A percentile compares a stretch with the other conserved stretches of the same genome.
phyloP scores from a whole-genome alignment of 2,329 filamentous ascomycete species.

The Pseudofabraea citricarpa region DNA sequence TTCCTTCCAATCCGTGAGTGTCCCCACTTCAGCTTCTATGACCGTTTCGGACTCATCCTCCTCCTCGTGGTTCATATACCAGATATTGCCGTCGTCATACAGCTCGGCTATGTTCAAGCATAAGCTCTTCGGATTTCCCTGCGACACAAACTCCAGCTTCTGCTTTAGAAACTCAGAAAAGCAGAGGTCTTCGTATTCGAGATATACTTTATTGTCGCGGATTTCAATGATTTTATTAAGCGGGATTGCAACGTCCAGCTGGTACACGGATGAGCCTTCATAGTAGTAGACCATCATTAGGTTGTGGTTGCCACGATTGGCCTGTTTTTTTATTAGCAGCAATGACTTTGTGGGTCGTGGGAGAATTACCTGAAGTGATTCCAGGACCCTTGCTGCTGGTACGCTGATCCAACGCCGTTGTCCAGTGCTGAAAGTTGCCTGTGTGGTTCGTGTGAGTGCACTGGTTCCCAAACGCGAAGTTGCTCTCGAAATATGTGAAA shows the following conservation, averaged over 20 bases:
- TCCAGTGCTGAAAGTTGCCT: not conserved
- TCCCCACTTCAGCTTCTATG: not conserved
- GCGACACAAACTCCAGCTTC: not conserved
- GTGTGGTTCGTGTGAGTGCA: not conserved
- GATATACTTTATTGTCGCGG: not conserved
- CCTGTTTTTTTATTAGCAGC: not conserved
- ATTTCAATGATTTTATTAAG: not conserved
- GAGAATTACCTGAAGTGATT: not conserved
- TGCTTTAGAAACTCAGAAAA: not conserved
- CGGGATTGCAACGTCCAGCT: not conserved
- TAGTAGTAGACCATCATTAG: not conserved
- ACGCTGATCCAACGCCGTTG: not conserved
- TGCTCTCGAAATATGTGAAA: not conserved
- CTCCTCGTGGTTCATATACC: not conserved
- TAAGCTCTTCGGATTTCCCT: not conserved
- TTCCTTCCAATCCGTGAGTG: not conserved
- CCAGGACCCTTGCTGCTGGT: not conserved
- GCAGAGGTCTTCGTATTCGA: not conserved
- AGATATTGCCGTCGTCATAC: not conserved
- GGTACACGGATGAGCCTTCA: not conserved
- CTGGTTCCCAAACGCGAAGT: not conserved
- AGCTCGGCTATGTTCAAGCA: not conserved
- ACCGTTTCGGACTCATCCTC: not conserved
- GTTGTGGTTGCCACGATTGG: not conserved
- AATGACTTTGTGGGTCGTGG: not conserved